Evolutionary conservation across 2,329 filamentous ascomycete genomes (phyloP), one percentile per base, ranked within the genome.

Genomic region (Bipolaris cookei): DNA sequence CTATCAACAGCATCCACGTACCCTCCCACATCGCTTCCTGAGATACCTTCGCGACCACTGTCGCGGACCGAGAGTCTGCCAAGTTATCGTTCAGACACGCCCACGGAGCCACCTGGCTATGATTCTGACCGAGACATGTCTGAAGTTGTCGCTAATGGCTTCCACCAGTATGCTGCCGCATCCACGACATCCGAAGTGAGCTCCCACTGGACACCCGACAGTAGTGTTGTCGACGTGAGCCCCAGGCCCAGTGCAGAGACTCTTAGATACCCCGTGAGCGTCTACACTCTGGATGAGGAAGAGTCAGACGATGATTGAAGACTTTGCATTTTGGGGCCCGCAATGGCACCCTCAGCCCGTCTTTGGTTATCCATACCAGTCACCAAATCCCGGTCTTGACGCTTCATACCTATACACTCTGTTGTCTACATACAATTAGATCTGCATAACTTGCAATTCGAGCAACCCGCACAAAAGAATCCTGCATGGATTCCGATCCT

Each of bases 31-130:
- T 70, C 63, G n/a, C 67, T 62, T 55, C 75, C 67, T 1, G 68
- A 71, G 46, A 62, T 70, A 16, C 72, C 73, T 11, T 74, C 76
- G 51, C 70, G 73, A 4, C 69, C 74, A 1, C 59, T 72, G 1
- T 76, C 74, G 3, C 70, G 75, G n/a, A 77, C 76, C 23, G 71
- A 70, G 54, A 77, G 73, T 41, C 67, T 81, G 3, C 80, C 80
- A 4, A 79, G 78, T 54, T 82, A 82, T 63, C 75, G 75, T 21
- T 81, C 79, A 1, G 76, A 69, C 20, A 54, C 69, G 2, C 66
- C 75, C 42, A 63, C 72, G 54, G 67, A 67, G 30, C 79, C 79
- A 4, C 79, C 79, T 4, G 71, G 71, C 6, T 81, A 81, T 62
- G 76, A 77, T n/a, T 73, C 76, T 11, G 74, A 78, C 18, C 70